Base-by-base conservation (phyloP, 495 filamentous ascomycete genomes). In the Penicillium taxi region DNA sequence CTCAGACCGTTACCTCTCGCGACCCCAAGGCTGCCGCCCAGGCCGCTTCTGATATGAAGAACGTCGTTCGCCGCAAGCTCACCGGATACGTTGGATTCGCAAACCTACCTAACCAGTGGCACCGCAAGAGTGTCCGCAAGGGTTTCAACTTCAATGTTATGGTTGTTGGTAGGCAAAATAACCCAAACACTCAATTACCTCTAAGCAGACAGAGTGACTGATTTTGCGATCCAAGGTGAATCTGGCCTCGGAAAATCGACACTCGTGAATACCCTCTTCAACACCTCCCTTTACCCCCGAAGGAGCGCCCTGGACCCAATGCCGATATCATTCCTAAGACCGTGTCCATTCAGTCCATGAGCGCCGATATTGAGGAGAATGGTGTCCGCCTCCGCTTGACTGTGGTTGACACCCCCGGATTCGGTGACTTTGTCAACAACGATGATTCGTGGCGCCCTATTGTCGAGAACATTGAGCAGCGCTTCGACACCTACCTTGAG, bases 61-160 rank as follows among this genome's bases (percentile, higher is more conserved):
- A 98, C 64, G 93, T 98, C 58, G 91, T 98, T 41, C 85, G 93
- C 61, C 77, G 93, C 66, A 98, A 98, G 77, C 67, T 98, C 55
- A 96, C 91, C 29, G 91, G 91, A 42, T 98, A 96, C 55, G 91
- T 98, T 52, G 91, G 91, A 38, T 98, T 98, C 61, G 91, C 91
- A 59, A 98, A 98, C 60, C 70, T 98, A 65, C 91, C 91, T 28
- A 98, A 98, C 68, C 91, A 98, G 67, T 98, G 93, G 93, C 91
- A 98, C 73, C 88, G 91, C 65, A 98, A 98, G 82, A 95, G 89
- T 76, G 93, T 98, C 53, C 84, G 91, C 57, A 98, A 98, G 66
- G 91, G 91, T 41, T 98, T 98, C 80, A 98, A 96, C 76, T 98
- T 98, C 75, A 98, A 98, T 58, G 91, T 96, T 41, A 98, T 98